phyloP scores from a whole-genome alignment of 1,284 basidiomycete genomes.

The Cutaneotrichosporon sp. region DNA sequence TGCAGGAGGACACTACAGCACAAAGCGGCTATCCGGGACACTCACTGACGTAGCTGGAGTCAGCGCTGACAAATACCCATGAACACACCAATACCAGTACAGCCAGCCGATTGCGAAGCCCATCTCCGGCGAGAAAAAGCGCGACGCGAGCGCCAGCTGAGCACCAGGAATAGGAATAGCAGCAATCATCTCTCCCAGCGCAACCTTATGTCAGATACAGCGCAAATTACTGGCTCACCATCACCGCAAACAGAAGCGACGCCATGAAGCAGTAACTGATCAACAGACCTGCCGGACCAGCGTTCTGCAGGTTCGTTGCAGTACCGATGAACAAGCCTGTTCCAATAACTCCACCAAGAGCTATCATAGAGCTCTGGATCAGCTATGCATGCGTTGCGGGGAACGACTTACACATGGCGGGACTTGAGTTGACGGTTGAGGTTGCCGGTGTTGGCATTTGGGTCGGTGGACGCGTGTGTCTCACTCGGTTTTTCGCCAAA shows the following conservation, averaged over 20 bases:
- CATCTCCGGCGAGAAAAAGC: constrained; percentile 59
- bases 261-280: constrained; percentile 36
- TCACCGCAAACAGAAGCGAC: constrained; percentile 44
- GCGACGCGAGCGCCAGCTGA: constrained; percentile 69
- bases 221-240: constrained; percentile 15
- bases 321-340: constrained; percentile 11
- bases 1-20: neutral
- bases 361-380: constrained; percentile 22
- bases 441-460: neutral
- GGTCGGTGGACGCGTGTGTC: too few relatives aligned
- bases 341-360: constrained; percentile 26
- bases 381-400: too few relatives aligned
- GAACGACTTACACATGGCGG: constrained; percentile 21
- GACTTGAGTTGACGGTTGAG: constrained; percentile 5
- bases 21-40: neutral
- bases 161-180: constrained; percentile 56
- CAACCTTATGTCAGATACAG: constrained; percentile 17
- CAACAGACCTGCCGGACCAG: constrained; percentile 45
- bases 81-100: constrained; percentile 68
- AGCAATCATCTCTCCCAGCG: constrained; percentile 50
- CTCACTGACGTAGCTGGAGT: constrained; percentile 30
- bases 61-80: neutral
- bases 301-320: constrained; percentile 27
- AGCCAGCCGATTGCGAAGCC: constrained; percentile 74
- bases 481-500: neutral